These are phyloP conservation scores for Begonia loranthoides DNA, from an alignment of 306 rosid species.

Conservation along the genomic window DNA sequence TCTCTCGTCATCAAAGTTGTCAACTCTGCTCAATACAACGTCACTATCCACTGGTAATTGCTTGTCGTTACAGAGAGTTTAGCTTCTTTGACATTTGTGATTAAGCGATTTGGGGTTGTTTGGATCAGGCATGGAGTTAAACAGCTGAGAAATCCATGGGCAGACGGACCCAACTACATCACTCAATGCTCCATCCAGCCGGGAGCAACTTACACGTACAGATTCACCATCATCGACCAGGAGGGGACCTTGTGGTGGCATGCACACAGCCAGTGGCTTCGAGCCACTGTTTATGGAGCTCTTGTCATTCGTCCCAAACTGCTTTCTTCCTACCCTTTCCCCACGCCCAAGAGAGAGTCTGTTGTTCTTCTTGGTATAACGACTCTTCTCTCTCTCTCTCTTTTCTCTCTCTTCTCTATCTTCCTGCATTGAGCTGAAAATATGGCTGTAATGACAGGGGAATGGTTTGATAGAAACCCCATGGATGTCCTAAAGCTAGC, in stretches of 20 bases:
- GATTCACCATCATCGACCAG: constrained; percentile 62
- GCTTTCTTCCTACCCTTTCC: constrained; percentile 67
- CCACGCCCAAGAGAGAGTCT: constrained; percentile 51
- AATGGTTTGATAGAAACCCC: constrained; percentile 82
- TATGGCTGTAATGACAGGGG: constrained; percentile 32
- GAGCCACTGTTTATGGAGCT: constrained; percentile 92
- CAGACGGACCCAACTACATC: constrained; percentile 79
- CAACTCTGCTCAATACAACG: constrained; percentile 49
- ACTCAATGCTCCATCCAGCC: constrained; percentile 91
- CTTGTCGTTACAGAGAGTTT: too few relatives aligned
- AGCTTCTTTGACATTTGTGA: too few relatives aligned
- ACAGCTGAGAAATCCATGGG: constrained; percentile 90
- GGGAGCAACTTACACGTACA: constrained; percentile 79
- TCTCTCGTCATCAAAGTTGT: constrained; percentile 50
- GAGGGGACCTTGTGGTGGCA: constrained; percentile 99
- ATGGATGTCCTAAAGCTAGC: constrained; percentile 41
- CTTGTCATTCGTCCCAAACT: constrained; percentile 58
- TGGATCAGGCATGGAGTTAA: constrained; percentile 69
- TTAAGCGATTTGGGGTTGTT: too few relatives aligned
- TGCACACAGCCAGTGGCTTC: constrained; percentile 74
- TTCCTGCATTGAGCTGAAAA: not conserved
- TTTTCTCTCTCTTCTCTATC: not conserved
- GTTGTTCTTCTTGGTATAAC: constrained; percentile 64
- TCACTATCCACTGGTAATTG: constrained; percentile 64
- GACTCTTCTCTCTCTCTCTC: not conserved